phyloP scores from a whole-genome alignment of 345 rosid genomes.

The Aquilaria yunnanensis region DNA sequence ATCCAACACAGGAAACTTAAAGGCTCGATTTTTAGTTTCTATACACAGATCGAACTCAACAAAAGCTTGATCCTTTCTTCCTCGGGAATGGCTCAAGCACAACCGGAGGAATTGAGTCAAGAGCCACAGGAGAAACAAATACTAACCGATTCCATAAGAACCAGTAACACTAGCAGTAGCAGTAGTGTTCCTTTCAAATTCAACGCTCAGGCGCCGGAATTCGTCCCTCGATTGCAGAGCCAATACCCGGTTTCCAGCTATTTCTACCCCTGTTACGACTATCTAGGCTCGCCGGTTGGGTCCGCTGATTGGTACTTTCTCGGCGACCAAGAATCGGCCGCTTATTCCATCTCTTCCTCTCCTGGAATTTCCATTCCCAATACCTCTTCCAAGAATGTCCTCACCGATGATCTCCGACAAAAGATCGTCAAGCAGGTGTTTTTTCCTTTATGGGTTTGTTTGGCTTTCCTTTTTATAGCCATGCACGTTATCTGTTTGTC shows the following conservation, averaged over 20 bases:
- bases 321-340: constrained; percentile 61
- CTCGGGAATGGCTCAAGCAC: constrained; percentile 50
- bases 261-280: constrained; percentile 64
- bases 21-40: no score
- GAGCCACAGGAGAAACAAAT: constrained; percentile 10
- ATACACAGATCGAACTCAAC: no score
- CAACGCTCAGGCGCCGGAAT: constrained; percentile 91
- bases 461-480: no score
- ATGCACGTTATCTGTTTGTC: no score
- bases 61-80: no score
- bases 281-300: constrained; percentile 28
- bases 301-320: constrained; percentile 72
- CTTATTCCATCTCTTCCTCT: constrained; percentile 37
- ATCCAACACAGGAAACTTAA: neutral
- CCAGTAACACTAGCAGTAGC: constrained; percentile 17
- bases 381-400: constrained; percentile 43
- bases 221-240: constrained; percentile 62
- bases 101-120: constrained; percentile 26
- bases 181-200: constrained; percentile 55
- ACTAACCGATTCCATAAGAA: constrained; percentile 3
- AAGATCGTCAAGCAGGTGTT: constrained; percentile 89
- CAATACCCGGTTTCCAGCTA: constrained; percentile 54
- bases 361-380: constrained; percentile 40
- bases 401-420: constrained; percentile 67
- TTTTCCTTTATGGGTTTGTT: neutral